Evolutionary conservation across 208 protist genomes (phyloP).

Genomic region (Acanthamoeba royreba): DNA sequence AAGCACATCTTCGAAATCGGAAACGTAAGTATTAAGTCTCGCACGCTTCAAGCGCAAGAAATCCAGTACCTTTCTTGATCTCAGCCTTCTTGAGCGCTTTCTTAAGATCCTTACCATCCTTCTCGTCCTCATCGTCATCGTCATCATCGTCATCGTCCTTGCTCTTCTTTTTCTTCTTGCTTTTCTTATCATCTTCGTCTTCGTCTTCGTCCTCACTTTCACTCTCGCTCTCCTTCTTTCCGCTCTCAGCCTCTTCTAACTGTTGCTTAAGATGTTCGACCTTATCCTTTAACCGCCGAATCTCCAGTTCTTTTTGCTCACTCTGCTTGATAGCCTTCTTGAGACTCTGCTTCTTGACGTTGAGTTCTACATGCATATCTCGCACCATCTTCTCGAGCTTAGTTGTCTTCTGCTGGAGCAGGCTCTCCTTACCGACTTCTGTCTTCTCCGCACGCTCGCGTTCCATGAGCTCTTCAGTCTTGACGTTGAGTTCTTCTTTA

Average conservation of each 20-base stretch:
- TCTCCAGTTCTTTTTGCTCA: slow-evolving; percentile 29
- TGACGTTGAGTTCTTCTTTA: background rate
- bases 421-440: slow-evolving; percentile 20
- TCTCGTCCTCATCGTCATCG: background rate
- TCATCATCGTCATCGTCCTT: background rate
- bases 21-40: background rate
- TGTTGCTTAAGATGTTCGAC: background rate
- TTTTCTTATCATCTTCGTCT: background rate
- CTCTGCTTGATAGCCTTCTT: slow-evolving; percentile 43
- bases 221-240: slow-evolving; percentile 10
- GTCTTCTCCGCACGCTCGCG: slow-evolving; percentile 11
- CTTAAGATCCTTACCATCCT: slow-evolving; percentile 15
- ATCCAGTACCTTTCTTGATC: background rate
- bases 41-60: background rate
- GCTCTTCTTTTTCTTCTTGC: background rate
- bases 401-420: slow-evolving; percentile 26
- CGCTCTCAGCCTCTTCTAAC: background rate
- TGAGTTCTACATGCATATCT: slow-evolving; percentile 39
- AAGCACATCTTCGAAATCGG: background rate
- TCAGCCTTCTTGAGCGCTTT: background rate
- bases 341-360: slow-evolving; percentile 40
- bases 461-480: slow-evolving; percentile 16
- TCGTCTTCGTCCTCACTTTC: background rate
- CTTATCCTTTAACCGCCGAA: slow-evolving; percentile 1
- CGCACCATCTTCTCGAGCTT: slow-evolving; percentile 45